phyloP scores from a whole-genome alignment of 169 alveolate species.

The Plasmodium inui region DNA sequence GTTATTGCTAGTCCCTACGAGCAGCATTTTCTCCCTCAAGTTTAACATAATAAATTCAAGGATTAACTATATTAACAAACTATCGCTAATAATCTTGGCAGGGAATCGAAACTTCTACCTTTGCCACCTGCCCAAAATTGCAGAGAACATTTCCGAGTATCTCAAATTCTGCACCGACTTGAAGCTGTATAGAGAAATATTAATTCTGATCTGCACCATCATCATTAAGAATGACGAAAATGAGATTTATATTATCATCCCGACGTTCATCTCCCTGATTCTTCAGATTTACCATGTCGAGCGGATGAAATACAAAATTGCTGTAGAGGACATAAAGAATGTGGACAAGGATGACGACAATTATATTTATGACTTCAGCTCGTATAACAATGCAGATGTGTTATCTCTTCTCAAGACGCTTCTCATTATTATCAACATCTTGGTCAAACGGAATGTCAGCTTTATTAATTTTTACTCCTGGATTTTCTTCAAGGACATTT shows the following conservation, averaged over 20 bases:
- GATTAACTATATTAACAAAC: slow-evolving; percentile 70
- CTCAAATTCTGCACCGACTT: slow-evolving; percentile 58
- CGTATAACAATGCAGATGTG: slow-evolving; percentile 52
- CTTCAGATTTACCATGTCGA: slow-evolving; percentile 76
- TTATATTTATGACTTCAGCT: slow-evolving; percentile 61
- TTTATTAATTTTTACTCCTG: slow-evolving; percentile 66
- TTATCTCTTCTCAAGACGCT: slow-evolving; percentile 44
- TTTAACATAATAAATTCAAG: slow-evolving; percentile 67
- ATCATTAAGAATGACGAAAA: slow-evolving; percentile 71
- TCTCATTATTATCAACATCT: slow-evolving; percentile 46
- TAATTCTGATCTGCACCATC: slow-evolving; percentile 53
- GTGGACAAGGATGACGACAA: slow-evolving; percentile 56
- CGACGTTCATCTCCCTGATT: slow-evolving; percentile 60
- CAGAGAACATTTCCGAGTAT: slow-evolving; percentile 73
- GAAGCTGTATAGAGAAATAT: slow-evolving; percentile 67
- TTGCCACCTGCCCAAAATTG: slow-evolving; percentile 65
- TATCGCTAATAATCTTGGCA: slow-evolving; percentile 50
- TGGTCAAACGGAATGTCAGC: slow-evolving; percentile 51
- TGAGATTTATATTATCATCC: slow-evolving; percentile 73
- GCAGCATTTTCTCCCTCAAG: slow-evolving; percentile 65
- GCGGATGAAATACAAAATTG: slow-evolving; percentile 43
- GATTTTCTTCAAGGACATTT: slow-evolving; percentile 64
- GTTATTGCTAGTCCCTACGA: slow-evolving; percentile 47
- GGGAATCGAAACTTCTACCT: slow-evolving; percentile 54
- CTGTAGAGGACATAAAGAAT: slow-evolving; percentile 24